Percentiles rank a stretch among this genome's conserved stretches.
Conservation (phyloP, 192 early-diverging fungal species). For the Coemansia sp. region DNA sequence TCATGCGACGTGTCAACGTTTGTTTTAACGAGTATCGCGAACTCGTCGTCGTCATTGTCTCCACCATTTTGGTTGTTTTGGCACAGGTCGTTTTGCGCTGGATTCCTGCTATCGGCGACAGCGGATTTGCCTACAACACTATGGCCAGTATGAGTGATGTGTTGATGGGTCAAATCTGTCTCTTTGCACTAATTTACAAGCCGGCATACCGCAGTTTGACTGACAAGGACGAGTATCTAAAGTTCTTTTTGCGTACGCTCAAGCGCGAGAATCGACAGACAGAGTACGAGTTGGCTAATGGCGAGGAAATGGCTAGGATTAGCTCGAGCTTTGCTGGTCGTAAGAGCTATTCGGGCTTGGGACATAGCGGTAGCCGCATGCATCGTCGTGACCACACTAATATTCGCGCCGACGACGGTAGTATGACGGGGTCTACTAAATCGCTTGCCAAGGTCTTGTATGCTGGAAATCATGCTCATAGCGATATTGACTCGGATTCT, state of each 20-base stretch:
- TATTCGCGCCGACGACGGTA: neutral
- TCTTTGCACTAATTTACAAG: constrained; percentile 23
- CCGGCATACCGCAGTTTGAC: constrained; percentile 30
- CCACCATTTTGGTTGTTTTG: constrained; percentile 21
- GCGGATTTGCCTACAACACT: constrained; percentile 38
- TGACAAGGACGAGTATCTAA: constrained; percentile 29
- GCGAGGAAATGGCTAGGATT: constrained; percentile 20
- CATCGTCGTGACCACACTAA: neutral
- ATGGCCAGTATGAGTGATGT: constrained; percentile 40
- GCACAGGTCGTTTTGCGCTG: constrained; percentile 45
- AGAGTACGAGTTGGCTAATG: constrained; percentile 51
- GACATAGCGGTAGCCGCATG: neutral
- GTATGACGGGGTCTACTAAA: constrained; percentile 24
- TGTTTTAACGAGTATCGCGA: constrained; percentile 51
- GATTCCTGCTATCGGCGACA: constrained; percentile 34
- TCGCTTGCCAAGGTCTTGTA: constrained; percentile 26
- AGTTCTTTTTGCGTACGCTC: constrained; percentile 33
- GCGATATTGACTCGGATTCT: constrained; percentile 1
- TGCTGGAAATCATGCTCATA: neutral
- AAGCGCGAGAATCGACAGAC: constrained; percentile 23
- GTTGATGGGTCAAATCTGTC: constrained; percentile 29
- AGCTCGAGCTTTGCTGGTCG: constrained; percentile 13
- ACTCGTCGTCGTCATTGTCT: constrained; percentile 24
- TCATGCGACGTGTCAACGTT: constrained; percentile 28
- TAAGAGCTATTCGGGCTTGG: constrained; percentile 4